Base-by-base conservation (phyloP, 2,329 filamentous ascomycete genomes). In the Cladosporium sp. region DNA sequence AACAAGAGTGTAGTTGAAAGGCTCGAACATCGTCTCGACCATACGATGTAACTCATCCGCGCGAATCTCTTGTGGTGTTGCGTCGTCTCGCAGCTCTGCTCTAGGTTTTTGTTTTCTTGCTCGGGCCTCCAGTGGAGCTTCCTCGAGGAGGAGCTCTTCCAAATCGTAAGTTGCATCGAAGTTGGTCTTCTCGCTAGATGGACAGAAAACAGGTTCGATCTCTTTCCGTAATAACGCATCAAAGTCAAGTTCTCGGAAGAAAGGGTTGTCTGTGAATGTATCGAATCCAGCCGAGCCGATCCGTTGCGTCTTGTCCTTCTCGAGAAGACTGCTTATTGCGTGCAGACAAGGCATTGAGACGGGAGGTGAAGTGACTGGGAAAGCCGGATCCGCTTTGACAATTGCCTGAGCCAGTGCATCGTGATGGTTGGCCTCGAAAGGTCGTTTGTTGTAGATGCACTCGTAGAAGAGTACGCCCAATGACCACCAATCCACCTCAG, bases 391-490 rank as follows among this genome's bases (percentile, higher is more conserved):
- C 12, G 88, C 90, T 68, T 87, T 89, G 66, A 88, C 84, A 69
- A 99, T 95, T 64, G 90, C 86, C 62, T 87, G 85, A 66, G 88
- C 88, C 51, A 99, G 80, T 6, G 86, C 84, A 58, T 90, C 87
- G 71, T 97, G 92, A 50, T 87, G 92, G 66, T 87, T 90, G 55
- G 91, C 93, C 70, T 97, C 92, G 65, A 97, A 99, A 20, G 94
- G 94, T 67, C 94, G 85, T 90, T 95, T 97, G 78, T 95, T 96
- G 78, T 97, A 99, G 65, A 99, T 97, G 82, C 94, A 97, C 75
- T 99, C 94, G 74, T 97, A 99, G 74, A 97, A 97, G n/a, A 96
- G 83, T 47, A 99, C 94, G 51, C 94, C 94, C 20, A 99, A 77
- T 5, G 94, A 97, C 94, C 94, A 99, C 94, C 94, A 99, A 73